Evolutionary conservation across 371 early-diverging fungal genomes (phyloP).

Genomic region (Funneliformis caledonium): DNA sequence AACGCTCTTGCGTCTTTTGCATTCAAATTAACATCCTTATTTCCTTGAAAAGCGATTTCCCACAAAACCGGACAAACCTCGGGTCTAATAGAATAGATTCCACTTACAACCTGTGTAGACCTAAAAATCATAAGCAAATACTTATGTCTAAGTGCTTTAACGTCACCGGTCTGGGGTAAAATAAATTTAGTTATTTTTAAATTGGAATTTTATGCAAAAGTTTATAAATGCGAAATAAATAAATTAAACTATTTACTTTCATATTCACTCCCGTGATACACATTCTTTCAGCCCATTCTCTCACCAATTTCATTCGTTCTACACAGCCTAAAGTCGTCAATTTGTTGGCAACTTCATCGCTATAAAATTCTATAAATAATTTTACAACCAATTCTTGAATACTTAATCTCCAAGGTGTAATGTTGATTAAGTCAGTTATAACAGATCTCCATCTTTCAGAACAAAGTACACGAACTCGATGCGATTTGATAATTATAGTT

Average conservation of each 20-base stretch:
- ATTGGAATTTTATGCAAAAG: too few species aligned
- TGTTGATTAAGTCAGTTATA: neutral
- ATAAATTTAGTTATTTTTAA: too few species aligned
- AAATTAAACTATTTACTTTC: neutral
- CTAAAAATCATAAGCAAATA: neutral
- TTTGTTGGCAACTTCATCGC: conserved; percentile 5
- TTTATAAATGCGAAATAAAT: neutral
- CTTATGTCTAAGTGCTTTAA: neutral
- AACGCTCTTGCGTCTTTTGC: neutral
- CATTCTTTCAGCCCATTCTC: conserved; percentile 28
- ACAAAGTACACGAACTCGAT: conserved; percentile 15
- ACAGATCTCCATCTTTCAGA: neutral
- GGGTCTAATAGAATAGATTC: neutral
- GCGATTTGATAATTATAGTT: conserved; percentile 22
- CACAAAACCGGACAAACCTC: neutral
- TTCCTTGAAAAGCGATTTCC: neutral
- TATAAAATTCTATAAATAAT: conserved; percentile 23
- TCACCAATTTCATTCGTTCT: conserved; percentile 34
- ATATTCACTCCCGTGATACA: neutral
- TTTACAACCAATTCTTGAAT: conserved; percentile 28
- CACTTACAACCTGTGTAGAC: conserved; percentile 1
- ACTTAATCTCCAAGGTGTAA: conserved; percentile 21
- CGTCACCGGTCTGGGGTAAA: neutral
- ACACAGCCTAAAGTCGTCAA: neutral
- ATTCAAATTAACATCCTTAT: neutral